A percentile compares a stretch with the other conserved stretches of the same genome.
Conservation (phyloP, 2,329 filamentous ascomycete species). For the Stagonosporopsis chrysanthemi region DNA sequence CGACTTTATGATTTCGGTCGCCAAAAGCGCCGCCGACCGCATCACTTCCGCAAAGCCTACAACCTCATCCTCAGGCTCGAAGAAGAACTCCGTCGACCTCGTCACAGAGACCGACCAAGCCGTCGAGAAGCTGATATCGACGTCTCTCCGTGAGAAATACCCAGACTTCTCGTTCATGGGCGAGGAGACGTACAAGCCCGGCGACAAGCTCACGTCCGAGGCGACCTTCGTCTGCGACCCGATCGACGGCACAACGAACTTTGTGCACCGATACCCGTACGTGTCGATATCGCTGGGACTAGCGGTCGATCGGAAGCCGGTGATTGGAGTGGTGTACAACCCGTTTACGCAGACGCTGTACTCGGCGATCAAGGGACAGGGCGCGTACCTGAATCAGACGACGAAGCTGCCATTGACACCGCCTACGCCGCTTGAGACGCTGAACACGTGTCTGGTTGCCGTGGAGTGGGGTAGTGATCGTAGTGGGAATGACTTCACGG, state of each 20-base stretch:
- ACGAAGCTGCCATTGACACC: slow-evolving; percentile 57
- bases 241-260: slow-evolving; percentile 84
- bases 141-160: slow-evolving; percentile 59
- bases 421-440: slow-evolving; percentile 64
- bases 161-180: slow-evolving; percentile 60
- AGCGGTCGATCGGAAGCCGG: slow-evolving; percentile 66
- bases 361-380: slow-evolving; percentile 72
- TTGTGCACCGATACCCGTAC: slow-evolving; percentile 76
- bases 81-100: slow-evolving; percentile 65
- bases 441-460: slow-evolving; percentile 71
- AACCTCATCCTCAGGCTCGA: slow-evolving; percentile 52
- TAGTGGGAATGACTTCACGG: slow-evolving; percentile 72
- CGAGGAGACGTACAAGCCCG: slow-evolving; percentile 72
- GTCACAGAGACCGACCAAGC: slow-evolving; percentile 70
- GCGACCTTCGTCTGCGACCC: slow-evolving; percentile 85
- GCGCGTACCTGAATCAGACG: slow-evolving; percentile 61
- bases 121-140: slow-evolving; percentile 65
- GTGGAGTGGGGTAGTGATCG: slow-evolving; percentile 78
- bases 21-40: slow-evolving; percentile 55
- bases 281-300: slow-evolving; percentile 81
- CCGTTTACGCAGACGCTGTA: slow-evolving; percentile 75
- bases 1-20: slow-evolving; percentile 57
- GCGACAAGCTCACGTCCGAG: slow-evolving; percentile 65
- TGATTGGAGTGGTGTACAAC: slow-evolving; percentile 81
- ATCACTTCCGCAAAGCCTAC: slow-evolving; percentile 56